Evolutionary conservation across 1,284 basidiomycete genomes (phyloP).

Genomic region (Boletus subluridellus): DNA sequence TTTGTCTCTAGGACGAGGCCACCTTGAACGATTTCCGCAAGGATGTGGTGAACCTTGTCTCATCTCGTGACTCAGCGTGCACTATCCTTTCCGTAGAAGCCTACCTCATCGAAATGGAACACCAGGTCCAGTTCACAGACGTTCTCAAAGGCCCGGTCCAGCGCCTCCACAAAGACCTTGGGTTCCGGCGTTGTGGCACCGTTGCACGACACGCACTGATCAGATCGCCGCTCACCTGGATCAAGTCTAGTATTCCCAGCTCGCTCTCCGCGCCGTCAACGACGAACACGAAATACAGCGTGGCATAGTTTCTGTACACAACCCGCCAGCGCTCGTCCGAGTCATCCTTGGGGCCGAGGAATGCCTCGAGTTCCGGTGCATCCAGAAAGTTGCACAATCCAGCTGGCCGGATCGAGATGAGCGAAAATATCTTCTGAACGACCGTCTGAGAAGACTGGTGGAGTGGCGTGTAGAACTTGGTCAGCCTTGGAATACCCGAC

Average conservation of each 20-base stretch:
- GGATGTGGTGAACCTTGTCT: conserved; percentile 79
- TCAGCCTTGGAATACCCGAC: conserved; percentile 84
- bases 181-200: neutral
- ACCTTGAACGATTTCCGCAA: conserved; percentile 94
- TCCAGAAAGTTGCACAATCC: conserved; percentile 91
- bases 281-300: conserved; percentile 95
- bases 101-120: conserved; percentile 96
- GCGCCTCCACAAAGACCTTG: conserved; percentile 93
- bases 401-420: conserved; percentile 72
- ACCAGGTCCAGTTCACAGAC: conserved; percentile 98
- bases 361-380: conserved; percentile 82
- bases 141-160: conserved; percentile 96
- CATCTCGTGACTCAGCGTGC: conserved; percentile 7
- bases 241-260: conserved; percentile 92
- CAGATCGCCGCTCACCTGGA: conserved; percentile 66
- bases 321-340: conserved; percentile 64
- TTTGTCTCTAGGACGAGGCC: conserved; percentile 98
- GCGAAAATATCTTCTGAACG: conserved; percentile 80
- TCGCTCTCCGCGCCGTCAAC: conserved; percentile 95
- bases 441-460: conserved; percentile 72
- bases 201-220: neutral
- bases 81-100: conserved; percentile 17
- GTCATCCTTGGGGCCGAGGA: conserved; percentile 57
- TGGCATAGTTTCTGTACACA: conserved; percentile 87
- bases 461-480: conserved; percentile 93